phyloP scores from a whole-genome alignment of 805 yeast genomes.

The Saccharomycopsis capsularis region DNA sequence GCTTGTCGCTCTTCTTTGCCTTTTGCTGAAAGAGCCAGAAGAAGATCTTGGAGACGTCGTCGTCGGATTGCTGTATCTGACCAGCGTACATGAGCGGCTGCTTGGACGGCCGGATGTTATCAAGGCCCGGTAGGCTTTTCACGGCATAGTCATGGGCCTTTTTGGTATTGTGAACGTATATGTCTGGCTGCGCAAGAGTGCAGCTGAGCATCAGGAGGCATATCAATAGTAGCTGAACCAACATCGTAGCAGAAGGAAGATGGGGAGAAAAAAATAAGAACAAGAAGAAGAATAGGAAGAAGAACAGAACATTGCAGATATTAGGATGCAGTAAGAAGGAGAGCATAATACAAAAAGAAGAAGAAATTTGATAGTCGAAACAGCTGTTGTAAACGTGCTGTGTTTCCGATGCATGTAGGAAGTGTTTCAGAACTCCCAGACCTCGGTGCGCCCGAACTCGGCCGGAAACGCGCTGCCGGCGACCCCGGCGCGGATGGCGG shows the following conservation, averaged over 20 bases:
- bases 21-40: constrained; percentile 59
- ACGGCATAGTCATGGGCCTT: constrained; percentile 1
- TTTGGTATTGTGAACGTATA: neutral
- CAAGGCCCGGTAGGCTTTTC: constrained; percentile 4
- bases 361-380: neutral
- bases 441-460: constrained; percentile 15
- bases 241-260: neutral
- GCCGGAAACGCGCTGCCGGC: constrained; percentile 4
- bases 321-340: neutral
- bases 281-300: too few species aligned
- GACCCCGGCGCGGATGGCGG: constrained; percentile 36
- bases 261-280: neutral
- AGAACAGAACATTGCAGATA: too few species aligned
- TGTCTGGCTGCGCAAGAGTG: neutral
- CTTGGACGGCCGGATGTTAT: neutral
- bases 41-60: constrained; percentile 30
- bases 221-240: too few species aligned
- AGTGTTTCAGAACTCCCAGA: neutral
- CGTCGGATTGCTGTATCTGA: constrained; percentile 2
- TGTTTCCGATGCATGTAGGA: neutral
- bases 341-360: neutral
- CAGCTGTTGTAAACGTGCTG: neutral
- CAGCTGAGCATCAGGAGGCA: too few species aligned
- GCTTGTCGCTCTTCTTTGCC: constrained; percentile 26
- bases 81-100: constrained; percentile 19